Conservation (phyloP, 805 yeast species). For the Pichia rugopelliculosa region DNA sequence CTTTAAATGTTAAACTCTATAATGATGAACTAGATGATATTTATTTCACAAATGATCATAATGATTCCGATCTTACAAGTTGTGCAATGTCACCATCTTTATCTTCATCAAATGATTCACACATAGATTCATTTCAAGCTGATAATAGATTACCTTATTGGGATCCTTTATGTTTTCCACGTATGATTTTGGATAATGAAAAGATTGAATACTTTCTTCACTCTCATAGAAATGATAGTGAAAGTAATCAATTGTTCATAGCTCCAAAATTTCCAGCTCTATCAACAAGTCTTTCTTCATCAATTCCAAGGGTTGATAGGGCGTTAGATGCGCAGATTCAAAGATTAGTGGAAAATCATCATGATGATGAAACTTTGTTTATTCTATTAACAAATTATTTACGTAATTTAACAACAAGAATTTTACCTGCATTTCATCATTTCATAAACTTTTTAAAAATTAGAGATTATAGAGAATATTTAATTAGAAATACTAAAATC, state of each 20-base stretch:
- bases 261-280: constrained; percentile 1
- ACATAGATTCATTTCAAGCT: constrained; percentile 9
- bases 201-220: not conserved
- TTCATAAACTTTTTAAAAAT: constrained; percentile 15
- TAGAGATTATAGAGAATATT: constrained; percentile 15
- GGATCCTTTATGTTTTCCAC: constrained; percentile 16
- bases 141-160: constrained; percentile 8
- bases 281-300: constrained; percentile 6
- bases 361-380: constrained; percentile 25
- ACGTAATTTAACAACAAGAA: constrained; percentile 15
- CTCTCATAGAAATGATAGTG: not conserved
- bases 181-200: not conserved
- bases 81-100: constrained; percentile 32
- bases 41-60: constrained; percentile 4
- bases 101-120: constrained; percentile 1
- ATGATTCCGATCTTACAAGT: not conserved
- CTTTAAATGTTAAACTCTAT: constrained; percentile 22
- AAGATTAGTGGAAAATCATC: constrained; percentile 18
- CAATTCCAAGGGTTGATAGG: constrained; percentile 20
- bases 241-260: not conserved
- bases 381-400: constrained; percentile 19
- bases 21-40: constrained; percentile 5
- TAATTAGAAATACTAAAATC: constrained; percentile 16
- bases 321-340: constrained; percentile 15
- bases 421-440: constrained; percentile 22